These are phyloP conservation scores for Aspergillus carbonarius DNA, from an alignment of 2,329 filamentous ascomycete species.

Conservation along the genomic window DNA sequence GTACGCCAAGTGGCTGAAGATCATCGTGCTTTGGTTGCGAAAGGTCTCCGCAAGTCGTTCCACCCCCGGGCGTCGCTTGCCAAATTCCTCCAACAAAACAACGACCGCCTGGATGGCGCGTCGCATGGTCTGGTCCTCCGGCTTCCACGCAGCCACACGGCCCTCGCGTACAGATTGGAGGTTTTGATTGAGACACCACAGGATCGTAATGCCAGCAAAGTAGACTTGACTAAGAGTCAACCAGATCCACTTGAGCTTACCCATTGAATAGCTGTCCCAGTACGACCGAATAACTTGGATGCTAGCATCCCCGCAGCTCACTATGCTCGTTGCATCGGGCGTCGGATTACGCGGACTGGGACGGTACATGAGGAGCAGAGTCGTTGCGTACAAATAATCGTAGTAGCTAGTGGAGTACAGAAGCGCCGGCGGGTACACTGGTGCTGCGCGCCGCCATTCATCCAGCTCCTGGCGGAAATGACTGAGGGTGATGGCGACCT, in stretches of 20 bases:
- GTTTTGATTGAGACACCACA: conserved; percentile 43
- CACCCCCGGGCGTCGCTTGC: conserved; percentile 38
- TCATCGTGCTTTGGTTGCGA: conserved; percentile 38
- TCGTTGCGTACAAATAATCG: conserved; percentile 42
- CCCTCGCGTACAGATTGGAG: conserved; percentile 34
- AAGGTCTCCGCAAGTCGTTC: conserved; percentile 39
- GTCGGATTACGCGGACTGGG: conserved; percentile 40
- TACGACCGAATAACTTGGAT: conserved; percentile 41
- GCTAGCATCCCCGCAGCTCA: conserved; percentile 41
- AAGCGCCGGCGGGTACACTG: conserved; percentile 37
- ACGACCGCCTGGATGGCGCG: conserved; percentile 38
- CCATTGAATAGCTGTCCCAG: conserved; percentile 41
- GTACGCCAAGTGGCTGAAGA: conserved; percentile 39
- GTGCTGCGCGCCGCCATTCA: conserved; percentile 38
- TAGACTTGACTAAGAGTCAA: conserved; percentile 41
- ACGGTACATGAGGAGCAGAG: conserved; percentile 40
- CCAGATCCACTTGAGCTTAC: conserved; percentile 45
- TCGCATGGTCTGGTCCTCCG: conserved; percentile 38
- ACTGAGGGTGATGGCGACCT: conserved; percentile 27
- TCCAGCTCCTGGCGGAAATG: conserved; percentile 40
- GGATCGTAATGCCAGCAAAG: conserved; percentile 41
- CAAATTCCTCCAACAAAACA: conserved; percentile 39
- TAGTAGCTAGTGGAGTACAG: conserved; percentile 44
- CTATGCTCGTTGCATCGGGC: conserved; percentile 36
- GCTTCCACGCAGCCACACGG: conserved; percentile 32